These are phyloP conservation scores for Platanthera zijinensis DNA, from an alignment of 106 monocot species.

Conservation along the genomic window DNA sequence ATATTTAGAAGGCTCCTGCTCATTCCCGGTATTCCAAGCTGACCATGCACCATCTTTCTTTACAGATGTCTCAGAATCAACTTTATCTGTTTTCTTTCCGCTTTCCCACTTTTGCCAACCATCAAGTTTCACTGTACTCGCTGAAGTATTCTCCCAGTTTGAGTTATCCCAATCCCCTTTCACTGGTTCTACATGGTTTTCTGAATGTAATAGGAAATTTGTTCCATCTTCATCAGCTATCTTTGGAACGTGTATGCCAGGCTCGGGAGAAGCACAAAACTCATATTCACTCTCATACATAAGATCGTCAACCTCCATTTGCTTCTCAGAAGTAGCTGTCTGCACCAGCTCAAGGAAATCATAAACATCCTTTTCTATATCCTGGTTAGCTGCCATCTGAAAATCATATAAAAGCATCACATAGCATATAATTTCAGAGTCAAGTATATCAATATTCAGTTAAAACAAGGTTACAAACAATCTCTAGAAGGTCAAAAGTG, in stretches of 20 bases:
- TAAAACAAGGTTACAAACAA: neutral
- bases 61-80: neutral
- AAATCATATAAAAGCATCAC: neutral
- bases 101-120: constrained; percentile 35
- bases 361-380: constrained; percentile 60
- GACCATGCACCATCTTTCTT: constrained; percentile 11
- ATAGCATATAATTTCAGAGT: neutral
- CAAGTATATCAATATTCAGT: neutral
- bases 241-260: constrained; percentile 23
- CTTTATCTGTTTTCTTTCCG: neutral
- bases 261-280: constrained; percentile 57
- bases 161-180: constrained; percentile 10
- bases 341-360: constrained; percentile 56
- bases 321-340: constrained; percentile 29
- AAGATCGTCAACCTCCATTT: constrained; percentile 60
- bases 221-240: constrained; percentile 42
- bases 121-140: constrained; percentile 4
- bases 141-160: constrained; percentile 31
- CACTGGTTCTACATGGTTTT: constrained; percentile 10
- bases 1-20: neutral
- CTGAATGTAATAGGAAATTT: neutral
- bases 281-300: constrained; percentile 28
- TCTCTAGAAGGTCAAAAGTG: neutral
- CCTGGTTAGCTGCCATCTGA: constrained; percentile 31
- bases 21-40: constrained; percentile 7